These are phyloP conservation scores for Flaveria trinervia DNA, from an alignment of 129 eudicot species.

Conservation along the genomic window DNA sequence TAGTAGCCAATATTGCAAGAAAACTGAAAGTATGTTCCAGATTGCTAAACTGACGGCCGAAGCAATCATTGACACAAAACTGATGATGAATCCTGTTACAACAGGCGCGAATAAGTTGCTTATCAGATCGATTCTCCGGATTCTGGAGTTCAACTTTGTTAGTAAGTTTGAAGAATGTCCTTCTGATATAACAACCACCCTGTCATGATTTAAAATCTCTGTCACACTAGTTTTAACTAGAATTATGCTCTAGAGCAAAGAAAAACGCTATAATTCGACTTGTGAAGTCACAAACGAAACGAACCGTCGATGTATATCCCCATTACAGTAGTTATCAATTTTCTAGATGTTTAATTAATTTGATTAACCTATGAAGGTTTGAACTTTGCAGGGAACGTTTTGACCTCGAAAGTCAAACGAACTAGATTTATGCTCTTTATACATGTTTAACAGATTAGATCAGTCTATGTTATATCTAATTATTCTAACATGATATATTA, in stretches of 20 bases:
- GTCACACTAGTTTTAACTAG: not conserved
- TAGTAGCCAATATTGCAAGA: slow-evolving; percentile 80
- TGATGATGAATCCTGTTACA: slow-evolving; percentile 75
- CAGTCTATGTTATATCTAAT: not conserved
- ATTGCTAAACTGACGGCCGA: slow-evolving; percentile 65
- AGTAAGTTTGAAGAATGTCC: slow-evolving; percentile 63
- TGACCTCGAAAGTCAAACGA: slow-evolving; percentile 22
- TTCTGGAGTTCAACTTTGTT: slow-evolving; percentile 69
- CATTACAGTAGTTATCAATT: not conserved
- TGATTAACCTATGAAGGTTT: not conserved
- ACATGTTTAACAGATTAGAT: not conserved
- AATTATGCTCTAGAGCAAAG: not conserved
- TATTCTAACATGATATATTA: slow-evolving; percentile 8
- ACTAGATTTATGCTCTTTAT: not conserved
- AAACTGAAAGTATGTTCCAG: slow-evolving; percentile 70
- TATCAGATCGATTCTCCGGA: slow-evolving; percentile 78
- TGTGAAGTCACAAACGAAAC: too few relatives aligned
- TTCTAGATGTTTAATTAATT: not conserved
- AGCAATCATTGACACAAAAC: slow-evolving; percentile 77
- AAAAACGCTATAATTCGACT: not conserved
- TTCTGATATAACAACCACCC: slow-evolving; percentile 94
- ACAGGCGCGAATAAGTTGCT: slow-evolving; percentile 88
- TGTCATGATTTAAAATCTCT: slow-evolving; percentile 32
- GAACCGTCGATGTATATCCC: too few relatives aligned
- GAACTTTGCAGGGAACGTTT: not conserved